phyloP scores from a whole-genome alignment of 805 yeast species.

The Novakomyces olei region DNA sequence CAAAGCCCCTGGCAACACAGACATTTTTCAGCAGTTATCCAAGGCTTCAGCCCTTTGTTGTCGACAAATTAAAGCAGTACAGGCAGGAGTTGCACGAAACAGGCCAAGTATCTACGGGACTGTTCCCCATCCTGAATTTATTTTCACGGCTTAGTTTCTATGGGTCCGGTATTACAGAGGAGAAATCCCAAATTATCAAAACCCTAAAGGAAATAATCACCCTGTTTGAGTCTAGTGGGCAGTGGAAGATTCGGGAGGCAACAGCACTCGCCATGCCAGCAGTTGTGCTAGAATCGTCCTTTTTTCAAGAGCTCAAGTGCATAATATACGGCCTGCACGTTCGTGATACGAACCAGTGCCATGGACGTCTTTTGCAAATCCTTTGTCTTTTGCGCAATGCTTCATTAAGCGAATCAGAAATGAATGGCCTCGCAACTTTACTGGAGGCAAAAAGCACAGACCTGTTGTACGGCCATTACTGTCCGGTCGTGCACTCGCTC shows the following conservation, averaged over 20 bases:
- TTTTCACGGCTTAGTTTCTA: constrained; percentile 3
- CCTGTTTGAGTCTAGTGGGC: constrained; percentile 26
- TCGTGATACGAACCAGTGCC: constrained; percentile 25
- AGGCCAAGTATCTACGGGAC: background rate
- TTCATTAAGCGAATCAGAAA: no score
- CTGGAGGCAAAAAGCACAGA: background rate
- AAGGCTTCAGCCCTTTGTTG: background rate
- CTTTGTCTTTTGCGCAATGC: no score
- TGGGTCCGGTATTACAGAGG: no score
- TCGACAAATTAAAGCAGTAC: background rate
- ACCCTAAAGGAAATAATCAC: constrained; percentile 25
- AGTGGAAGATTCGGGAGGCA: constrained; percentile 77
- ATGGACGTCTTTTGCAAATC: constrained; percentile 36
- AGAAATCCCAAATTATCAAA: no score
- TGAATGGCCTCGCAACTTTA: no score
- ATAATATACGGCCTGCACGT: constrained; percentile 13
- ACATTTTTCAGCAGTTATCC: constrained; percentile 3
- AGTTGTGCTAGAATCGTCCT: constrained; percentile 19
- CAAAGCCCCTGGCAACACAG: constrained; percentile 11
- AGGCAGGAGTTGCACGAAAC: background rate
- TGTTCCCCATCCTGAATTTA: constrained; percentile 2
- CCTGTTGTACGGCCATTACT: background rate
- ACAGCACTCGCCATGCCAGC: constrained; percentile 50
- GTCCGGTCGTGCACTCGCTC: background rate
- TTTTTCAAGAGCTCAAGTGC: constrained; percentile 13